Evolutionary conservation across 495 filamentous ascomycete genomes (phyloP).

Genomic region (Penicillium waksmanii): DNA sequence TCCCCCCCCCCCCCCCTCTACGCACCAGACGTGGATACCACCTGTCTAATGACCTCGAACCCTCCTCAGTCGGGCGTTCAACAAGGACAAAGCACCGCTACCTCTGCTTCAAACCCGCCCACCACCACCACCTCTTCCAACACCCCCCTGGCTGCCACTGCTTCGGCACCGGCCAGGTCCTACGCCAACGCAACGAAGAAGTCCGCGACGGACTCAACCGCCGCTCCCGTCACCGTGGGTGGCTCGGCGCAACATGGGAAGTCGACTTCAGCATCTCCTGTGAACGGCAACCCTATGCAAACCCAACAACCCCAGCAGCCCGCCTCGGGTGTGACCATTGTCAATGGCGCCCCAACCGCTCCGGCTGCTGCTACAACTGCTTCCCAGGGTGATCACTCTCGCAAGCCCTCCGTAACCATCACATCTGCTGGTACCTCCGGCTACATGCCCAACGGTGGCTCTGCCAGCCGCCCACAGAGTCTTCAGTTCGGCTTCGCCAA

Average conservation of each 20-base stretch:
- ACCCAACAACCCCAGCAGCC: conserved; percentile 31
- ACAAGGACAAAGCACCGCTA: conserved; percentile 58
- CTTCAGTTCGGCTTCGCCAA: conserved; percentile 78
- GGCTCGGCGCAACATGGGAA: conserved; percentile 83
- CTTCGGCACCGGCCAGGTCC: conserved; percentile 55
- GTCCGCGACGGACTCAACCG: conserved; percentile 71
- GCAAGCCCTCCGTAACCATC: conserved; percentile 88
- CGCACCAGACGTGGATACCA: conserved; percentile 35
- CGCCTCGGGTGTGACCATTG: conserved; percentile 65
- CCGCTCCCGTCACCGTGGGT: conserved; percentile 67
- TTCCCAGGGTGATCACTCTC: conserved; percentile 70
- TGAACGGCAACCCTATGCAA: conserved; percentile 82
- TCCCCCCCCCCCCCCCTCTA: conserved; percentile 21
- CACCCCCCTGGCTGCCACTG: conserved; percentile 57
- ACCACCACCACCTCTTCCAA: conserved; percentile 42
- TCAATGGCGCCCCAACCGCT: conserved; percentile 65
- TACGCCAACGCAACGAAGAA: conserved; percentile 82
- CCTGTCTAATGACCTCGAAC: conserved; percentile 58
- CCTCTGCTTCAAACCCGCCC: conserved; percentile 47
- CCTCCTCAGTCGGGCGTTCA: conserved; percentile 54
- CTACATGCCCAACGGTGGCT: conserved; percentile 75
- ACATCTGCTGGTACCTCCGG: conserved; percentile 74
- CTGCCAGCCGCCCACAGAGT: conserved; percentile 61
- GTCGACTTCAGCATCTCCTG: conserved; percentile 70
- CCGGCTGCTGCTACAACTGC: conserved; percentile 39